Base-by-base conservation (phyloP, 2,329 filamentous ascomycete species). In the Aspergillus calidoustus region DNA sequence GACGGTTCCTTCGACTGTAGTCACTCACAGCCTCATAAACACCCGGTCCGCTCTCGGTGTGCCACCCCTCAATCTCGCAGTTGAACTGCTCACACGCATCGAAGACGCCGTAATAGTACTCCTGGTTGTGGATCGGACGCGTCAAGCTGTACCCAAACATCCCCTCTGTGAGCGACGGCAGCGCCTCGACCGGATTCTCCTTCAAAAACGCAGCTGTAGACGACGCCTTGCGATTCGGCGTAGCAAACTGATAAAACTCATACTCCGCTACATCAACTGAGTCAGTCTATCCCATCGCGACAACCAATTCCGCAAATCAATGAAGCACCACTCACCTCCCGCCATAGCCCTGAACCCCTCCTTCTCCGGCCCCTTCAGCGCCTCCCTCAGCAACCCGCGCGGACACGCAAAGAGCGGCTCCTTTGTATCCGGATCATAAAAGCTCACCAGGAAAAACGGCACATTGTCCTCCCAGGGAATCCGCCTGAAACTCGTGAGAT, bases 101-200 rank as follows among this genome's bases (percentile, higher is more conserved):
- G 77, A 92, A 97, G 54, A 97, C 86, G 50, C 90, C 87, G 75
- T 97, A 97, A 80, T 91, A 97, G 80, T 94, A 97, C 47, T 95
- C 91, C 77, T 96, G 89, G 77, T 97, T 97, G 73, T 96, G 92
- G 1, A 93, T 87, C 0, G 93, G 91, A 23, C 93, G 84, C 9
- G 91, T 96, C 67, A 97, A 82, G 66, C 91, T 95, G 81, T 97
- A 97, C 62, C 93, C 93, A 71, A 97, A 97, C 93, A 97, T 97
- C 72, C 93, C 93, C 73, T 96, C 91, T 8, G 93, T 96, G 54
- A 97, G 80, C 25, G 90, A 83, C 0, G 92, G 92, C 8, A 97
- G 84, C n/a, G 87, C 77, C 53, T 89, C 82, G 15, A 90, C 87
- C 0, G 91, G 85, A 74, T 96, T 92, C 7, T 89, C 81, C 71